Conservation (phyloP, 192 early-diverging fungal species). For the Obelidium mucronatum region DNA sequence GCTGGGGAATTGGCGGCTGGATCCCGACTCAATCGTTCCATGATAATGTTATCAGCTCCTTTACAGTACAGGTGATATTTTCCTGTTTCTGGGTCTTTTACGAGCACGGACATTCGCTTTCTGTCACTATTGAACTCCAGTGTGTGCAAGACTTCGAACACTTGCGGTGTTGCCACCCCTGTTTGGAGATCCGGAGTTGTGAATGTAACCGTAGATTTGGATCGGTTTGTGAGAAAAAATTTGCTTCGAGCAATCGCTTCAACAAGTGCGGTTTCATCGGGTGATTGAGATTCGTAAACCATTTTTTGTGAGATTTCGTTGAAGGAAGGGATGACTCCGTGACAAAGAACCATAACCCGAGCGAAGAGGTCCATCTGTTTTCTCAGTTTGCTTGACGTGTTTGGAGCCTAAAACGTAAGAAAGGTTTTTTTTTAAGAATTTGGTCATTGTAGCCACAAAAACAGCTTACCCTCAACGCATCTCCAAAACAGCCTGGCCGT, state of each 20-base stretch:
- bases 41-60: conserved; percentile 90
- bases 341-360: conserved; percentile 80
- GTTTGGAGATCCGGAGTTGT: conserved; percentile 51
- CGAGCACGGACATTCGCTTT: conserved; percentile 89
- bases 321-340: conserved; percentile 67
- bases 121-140: conserved; percentile 88
- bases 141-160: conserved; percentile 70
- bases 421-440: too few species aligned
- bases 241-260: conserved; percentile 59
- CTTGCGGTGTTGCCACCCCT: conserved; percentile 18
- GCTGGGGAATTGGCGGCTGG: conserved; percentile 30
- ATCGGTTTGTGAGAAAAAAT: conserved; percentile 49
- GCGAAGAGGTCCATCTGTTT: conserved; percentile 59
- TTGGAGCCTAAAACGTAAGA: conserved; percentile 49
- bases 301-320: conserved; percentile 55
- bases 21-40: conserved; percentile 64
- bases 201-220: conserved; percentile 48
- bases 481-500: conserved; percentile 41
- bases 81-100: conserved; percentile 66
- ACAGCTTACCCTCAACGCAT: conserved; percentile 68
- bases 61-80: conserved; percentile 84
- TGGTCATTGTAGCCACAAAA: conserved; percentile 63
- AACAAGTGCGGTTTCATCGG: conserved; percentile 64
- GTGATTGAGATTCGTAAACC: conserved; percentile 91
- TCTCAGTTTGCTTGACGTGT: conserved; percentile 2